A percentile compares a stretch with the other conserved stretches of the same genome.
Conservation (phyloP, 208 protist species). For the Leishmania mexicana region DNA sequence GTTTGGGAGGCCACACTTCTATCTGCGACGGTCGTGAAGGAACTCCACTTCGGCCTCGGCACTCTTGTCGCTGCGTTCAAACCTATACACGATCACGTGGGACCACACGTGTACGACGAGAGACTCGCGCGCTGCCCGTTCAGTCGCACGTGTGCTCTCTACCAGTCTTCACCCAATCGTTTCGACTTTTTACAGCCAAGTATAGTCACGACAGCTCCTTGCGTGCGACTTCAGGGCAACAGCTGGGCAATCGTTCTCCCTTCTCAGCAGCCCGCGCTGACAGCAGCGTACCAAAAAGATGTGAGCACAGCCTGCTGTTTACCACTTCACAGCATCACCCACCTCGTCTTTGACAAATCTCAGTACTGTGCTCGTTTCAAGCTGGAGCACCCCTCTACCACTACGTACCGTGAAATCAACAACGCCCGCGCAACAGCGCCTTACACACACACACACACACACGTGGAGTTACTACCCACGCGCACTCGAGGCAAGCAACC, state of each 20-base stretch:
- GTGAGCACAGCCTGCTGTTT: conserved; percentile 28
- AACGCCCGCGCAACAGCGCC: conserved; percentile 7
- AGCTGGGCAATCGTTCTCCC: conserved; percentile 31
- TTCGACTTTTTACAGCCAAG: not conserved
- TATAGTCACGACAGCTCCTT: conserved; percentile 34
- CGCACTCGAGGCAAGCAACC: not conserved
- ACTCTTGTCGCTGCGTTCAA: conserved; percentile 42
- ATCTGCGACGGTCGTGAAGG: not conserved
- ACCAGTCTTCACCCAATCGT: not conserved
- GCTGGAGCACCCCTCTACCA: conserved; percentile 14
- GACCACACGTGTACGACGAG: conserved; percentile 2
- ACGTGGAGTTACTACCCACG: conserved; percentile 22
- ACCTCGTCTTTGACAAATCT: conserved; percentile 29
- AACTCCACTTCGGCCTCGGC: conserved; percentile 28
- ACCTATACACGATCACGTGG: conserved; percentile 16
- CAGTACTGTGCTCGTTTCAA: conserved; percentile 29
- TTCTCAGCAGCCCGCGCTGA: conserved; percentile 33
- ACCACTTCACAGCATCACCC: conserved; percentile 17
- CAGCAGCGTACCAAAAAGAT: conserved; percentile 34
- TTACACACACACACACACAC: conserved; percentile 14
- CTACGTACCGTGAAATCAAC: conserved; percentile 12
- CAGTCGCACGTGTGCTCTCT: conserved; percentile 16
- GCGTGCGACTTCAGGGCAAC: conserved; percentile 38
- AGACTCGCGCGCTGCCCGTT: conserved; percentile 9
- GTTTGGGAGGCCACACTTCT: conserved; percentile 28